Evolutionary conservation across 345 rosid species (phyloP).

Genomic region (Gossypium anomalum): DNA sequence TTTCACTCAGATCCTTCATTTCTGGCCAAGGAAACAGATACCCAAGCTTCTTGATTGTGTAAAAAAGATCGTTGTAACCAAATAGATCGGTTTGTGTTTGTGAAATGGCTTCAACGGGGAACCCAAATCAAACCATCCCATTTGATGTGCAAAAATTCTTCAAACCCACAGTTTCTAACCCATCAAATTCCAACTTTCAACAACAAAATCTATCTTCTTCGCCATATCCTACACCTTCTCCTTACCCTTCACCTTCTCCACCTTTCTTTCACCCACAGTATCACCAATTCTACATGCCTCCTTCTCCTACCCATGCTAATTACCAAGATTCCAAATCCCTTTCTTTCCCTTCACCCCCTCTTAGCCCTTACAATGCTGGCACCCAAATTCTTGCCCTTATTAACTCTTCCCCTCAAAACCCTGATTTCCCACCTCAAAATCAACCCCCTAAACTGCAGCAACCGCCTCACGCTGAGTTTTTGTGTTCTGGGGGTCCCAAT

Average conservation of each 20-base stretch:
- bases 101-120: conserved; percentile 46
- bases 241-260: conserved; percentile 57
- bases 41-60: neutral
- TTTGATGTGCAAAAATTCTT: conserved; percentile 44
- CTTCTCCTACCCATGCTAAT: conserved; percentile 13
- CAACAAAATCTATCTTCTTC: neutral
- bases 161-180: conserved; percentile 30
- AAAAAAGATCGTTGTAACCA: neutral
- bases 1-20: conserved; percentile 11
- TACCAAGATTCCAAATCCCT: conserved; percentile 24
- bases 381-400: conserved; percentile 70
- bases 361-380: conserved; percentile 47
- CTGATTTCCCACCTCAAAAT: conserved; percentile 28
- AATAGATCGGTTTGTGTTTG: neutral
- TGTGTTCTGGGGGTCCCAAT: conserved; percentile 26
- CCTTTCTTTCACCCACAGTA: conserved; percentile 43
- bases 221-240: conserved; percentile 38
- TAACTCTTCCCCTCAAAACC: conserved; percentile 28
- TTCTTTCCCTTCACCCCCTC: conserved; percentile 37
- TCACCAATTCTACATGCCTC: conserved; percentile 38
- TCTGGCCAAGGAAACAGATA: neutral
- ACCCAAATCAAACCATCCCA: conserved; percentile 33
- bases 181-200: neutral
- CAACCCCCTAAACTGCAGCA: conserved; percentile 17
- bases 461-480: conserved; percentile 26